Percentiles rank a stretch among this genome's conserved stretches.
Conservation (phyloP, 306 rosid species). For the Hylodesmum podocarpum region DNA sequence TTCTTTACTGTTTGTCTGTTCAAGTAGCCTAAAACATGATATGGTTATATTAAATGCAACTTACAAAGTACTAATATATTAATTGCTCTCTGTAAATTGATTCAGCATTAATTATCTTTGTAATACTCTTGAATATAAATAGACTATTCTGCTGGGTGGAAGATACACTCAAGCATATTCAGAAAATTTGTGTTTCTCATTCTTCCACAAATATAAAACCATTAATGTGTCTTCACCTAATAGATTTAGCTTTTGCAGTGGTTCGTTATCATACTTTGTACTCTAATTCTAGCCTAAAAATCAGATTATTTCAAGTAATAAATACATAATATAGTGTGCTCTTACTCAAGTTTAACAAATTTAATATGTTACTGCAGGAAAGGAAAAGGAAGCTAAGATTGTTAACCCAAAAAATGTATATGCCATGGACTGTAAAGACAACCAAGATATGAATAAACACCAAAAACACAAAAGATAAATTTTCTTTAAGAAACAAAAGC, state of each 20-base stretch:
- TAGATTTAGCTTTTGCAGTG: neutral
- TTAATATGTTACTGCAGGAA: neutral
- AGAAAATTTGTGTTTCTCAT: neutral
- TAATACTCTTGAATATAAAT: neutral
- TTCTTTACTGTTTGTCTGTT: neutral
- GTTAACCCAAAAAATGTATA: neutral
- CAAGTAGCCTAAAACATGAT: neutral
- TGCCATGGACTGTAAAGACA: neutral
- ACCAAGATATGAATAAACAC: neutral
- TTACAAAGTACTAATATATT: neutral
- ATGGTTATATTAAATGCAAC: neutral
- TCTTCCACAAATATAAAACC: neutral
- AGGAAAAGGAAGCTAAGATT: neutral
- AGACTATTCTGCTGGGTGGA: neutral
- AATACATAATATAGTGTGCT: neutral
- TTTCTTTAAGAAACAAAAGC: neutral
- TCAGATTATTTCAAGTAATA: neutral
- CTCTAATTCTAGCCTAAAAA: neutral
- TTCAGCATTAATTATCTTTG: neutral
- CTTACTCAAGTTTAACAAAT: neutral
- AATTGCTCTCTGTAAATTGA: neutral
- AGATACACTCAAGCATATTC: neutral
- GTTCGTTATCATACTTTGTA: neutral
- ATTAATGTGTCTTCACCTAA: neutral
- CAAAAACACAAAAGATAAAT: neutral